Evolutionary conservation across 2,329 filamentous ascomycete genomes (phyloP).

Genomic region (Onygena corvina): DNA sequence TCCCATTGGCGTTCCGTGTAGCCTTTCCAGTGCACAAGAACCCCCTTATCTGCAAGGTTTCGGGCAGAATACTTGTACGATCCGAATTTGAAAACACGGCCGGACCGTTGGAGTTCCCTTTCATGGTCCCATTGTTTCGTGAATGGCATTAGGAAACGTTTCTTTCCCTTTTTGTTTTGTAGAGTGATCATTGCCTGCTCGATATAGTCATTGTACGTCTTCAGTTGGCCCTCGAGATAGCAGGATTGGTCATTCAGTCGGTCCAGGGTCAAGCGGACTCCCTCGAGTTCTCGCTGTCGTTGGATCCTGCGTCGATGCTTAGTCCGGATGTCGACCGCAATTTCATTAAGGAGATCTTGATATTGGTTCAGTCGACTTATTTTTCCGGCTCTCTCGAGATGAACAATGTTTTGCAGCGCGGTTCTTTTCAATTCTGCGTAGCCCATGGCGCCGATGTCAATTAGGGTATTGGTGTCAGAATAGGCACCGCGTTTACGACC

Average conservation of each 20-base stretch:
- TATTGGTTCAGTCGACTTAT: conserved; percentile 82
- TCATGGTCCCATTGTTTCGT: conserved; percentile 99
- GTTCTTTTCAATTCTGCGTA: conserved; percentile 89
- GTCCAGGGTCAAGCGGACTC: conserved; percentile 36
- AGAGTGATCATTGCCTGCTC: conserved; percentile 96
- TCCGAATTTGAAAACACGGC: conserved; percentile 91
- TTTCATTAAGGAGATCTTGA: conserved; percentile 94
- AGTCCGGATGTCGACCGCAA: conserved; percentile 89
- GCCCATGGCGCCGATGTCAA: conserved; percentile 78
- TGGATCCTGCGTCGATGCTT: conserved; percentile 91
- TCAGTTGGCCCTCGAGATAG: conserved; percentile 88
- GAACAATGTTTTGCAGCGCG: conserved; percentile 85
- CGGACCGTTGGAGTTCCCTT: conserved; percentile 81
- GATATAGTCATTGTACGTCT: conserved; percentile 98
- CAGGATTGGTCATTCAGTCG: conserved; percentile 53
- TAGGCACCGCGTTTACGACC: conserved; percentile 70
- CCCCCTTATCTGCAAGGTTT: conserved; percentile 80
- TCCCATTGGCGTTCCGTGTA: conserved; percentile 75
- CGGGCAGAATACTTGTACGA: conserved; percentile 94
- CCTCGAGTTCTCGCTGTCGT: conserved; percentile 76
- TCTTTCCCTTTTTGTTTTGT: conserved; percentile 93
- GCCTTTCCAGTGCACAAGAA: conserved; percentile 81
- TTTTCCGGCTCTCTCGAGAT: conserved; percentile 72
- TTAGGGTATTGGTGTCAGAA: conserved; percentile 67
- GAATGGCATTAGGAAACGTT: conserved; percentile 87